phyloP scores from a whole-genome alignment of 208 protist species.

The Acanthamoeba lenticulata region DNA sequence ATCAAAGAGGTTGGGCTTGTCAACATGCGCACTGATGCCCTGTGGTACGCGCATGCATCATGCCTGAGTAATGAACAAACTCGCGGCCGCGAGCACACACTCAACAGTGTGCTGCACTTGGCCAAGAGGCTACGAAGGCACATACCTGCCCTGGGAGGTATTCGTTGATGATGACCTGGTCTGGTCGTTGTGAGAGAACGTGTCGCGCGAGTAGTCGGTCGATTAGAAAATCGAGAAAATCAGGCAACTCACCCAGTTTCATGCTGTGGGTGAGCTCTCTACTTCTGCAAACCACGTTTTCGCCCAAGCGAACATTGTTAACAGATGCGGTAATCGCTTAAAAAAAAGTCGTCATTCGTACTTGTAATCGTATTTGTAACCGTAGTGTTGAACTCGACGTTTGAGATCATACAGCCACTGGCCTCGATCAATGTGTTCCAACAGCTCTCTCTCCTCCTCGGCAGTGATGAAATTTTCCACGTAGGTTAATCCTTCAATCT shows the following conservation, averaged over 20 bases:
- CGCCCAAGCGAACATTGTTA: neutral
- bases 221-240: neutral
- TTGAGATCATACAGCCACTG: slow-evolving; percentile 30
- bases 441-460: neutral
- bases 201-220: neutral
- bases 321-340: neutral
- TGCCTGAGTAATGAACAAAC: too few species aligned
- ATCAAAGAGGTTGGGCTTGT: slow-evolving; percentile 49
- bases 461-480: neutral
- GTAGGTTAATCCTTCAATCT: neutral
- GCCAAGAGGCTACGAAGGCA: neutral
- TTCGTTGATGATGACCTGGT: slow-evolving; percentile 54
- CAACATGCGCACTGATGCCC: slow-evolving; percentile 35
- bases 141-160: slow-evolving; percentile 29
- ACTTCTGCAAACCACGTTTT: neutral
- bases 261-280: neutral
- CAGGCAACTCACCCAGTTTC: neutral
- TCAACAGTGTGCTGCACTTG: too few species aligned
- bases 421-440: slow-evolving; percentile 27
- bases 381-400: slow-evolving; percentile 35
- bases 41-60: neutral
- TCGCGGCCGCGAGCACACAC: too few species aligned
- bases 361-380: slow-evolving; percentile 64
- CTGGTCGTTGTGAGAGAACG: slow-evolving; percentile 4
- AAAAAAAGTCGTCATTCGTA: neutral